These are phyloP conservation scores for Echinochloa phyllopogon DNA, from an alignment of 176 grass and related monocot species.

Conservation along the genomic window DNA sequence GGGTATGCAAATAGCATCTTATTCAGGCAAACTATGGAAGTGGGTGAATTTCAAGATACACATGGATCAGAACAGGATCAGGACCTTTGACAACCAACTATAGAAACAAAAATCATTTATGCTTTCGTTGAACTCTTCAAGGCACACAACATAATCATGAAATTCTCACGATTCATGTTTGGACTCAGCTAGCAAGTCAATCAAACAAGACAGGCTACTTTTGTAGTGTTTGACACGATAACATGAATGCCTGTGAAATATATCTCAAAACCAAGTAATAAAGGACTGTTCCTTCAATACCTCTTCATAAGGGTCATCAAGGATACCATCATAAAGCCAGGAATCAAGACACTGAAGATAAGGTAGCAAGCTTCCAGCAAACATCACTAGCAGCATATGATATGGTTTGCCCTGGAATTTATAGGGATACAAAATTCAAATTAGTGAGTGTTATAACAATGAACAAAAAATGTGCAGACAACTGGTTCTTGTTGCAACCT, in stretches of 20 bases:
- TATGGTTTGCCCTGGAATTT: constrained; percentile 74
- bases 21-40: constrained; percentile 6
- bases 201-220: background rate
- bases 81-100: background rate
- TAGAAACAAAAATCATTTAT: background rate
- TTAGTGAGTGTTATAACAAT: background rate
- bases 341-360: constrained; percentile 93
- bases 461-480: constrained; percentile 35
- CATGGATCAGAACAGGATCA: background rate
- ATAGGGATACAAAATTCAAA: constrained; percentile 33
- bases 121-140: background rate
- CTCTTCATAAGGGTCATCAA: constrained; percentile 96
- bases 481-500: constrained; percentile 60
- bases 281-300: constrained; percentile 46
- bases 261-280: background rate
- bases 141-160: constrained; percentile 21
- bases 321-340: constrained; percentile 97
- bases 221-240: constrained; percentile 12
- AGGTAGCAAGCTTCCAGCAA: constrained; percentile 76
- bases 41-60: background rate
- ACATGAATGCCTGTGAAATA: constrained; percentile 10
- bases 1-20: constrained; percentile 24
- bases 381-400: constrained; percentile 86
- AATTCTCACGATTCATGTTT: background rate
- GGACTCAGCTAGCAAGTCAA: background rate